Conservation (phyloP, 352 stramenopile genomes). For the Globisporangium sylvaticum region DNA sequence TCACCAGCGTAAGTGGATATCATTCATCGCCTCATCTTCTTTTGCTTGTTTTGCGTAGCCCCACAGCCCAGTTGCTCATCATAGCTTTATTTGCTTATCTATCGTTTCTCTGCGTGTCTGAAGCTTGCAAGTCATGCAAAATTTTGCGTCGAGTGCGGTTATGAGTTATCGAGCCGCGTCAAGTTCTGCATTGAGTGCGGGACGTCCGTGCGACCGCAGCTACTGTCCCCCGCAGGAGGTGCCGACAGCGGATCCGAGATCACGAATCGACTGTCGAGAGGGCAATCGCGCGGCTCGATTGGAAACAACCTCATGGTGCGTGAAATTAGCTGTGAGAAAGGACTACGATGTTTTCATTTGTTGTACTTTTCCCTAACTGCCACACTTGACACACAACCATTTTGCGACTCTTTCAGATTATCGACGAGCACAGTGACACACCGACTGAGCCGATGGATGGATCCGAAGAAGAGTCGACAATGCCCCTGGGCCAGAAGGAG, state of each 20-base stretch:
- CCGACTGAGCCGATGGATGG: constrained; percentile 50
- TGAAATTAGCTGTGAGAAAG: neutral
- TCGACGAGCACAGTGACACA: constrained; percentile 66
- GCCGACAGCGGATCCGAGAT: constrained; percentile 19
- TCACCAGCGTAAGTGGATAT: constrained; percentile 42
- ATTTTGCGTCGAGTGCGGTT: constrained; percentile 83
- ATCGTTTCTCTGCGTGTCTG: constrained; percentile 6
- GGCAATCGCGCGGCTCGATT: constrained; percentile 40
- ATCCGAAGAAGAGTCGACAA: constrained; percentile 50
- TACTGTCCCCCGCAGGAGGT: constrained; percentile 43
- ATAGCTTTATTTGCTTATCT: neutral
- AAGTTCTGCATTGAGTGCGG: constrained; percentile 89
- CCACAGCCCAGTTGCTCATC: neutral
- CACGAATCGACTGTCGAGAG: constrained; percentile 29
- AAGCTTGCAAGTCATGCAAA: constrained; percentile 65
- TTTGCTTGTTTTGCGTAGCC: neutral
- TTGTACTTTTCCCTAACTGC: neutral
- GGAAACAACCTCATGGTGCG: constrained; percentile 45
- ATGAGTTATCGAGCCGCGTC: constrained; percentile 67
- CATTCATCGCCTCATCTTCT: neutral
- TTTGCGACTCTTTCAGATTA: constrained; percentile 28
- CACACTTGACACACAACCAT: neutral
- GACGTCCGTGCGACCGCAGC: constrained; percentile 50
- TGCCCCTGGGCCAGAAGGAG: constrained; percentile 34
- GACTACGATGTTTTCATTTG: neutral